phyloP scores from a whole-genome alignment of 1,139 yeast genomes.

The Candida neerlandica region DNA sequence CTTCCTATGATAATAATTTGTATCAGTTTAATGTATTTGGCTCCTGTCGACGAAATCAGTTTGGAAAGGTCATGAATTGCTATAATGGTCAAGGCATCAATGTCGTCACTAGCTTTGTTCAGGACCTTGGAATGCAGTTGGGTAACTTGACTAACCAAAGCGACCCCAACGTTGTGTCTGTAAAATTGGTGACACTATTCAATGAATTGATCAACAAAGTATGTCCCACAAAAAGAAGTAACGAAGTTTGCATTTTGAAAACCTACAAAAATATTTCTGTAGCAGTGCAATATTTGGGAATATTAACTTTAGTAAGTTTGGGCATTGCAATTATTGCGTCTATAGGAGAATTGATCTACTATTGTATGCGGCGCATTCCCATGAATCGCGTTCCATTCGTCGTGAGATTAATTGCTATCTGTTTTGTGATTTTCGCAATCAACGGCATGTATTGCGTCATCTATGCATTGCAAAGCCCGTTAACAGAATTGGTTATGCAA shows the following conservation, averaged over 20 bases:
- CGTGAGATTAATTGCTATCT: neutral
- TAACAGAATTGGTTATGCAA: slow-evolving; percentile 3
- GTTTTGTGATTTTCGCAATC: neutral
- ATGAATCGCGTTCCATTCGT: neutral
- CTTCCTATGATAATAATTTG: slow-evolving; percentile 43
- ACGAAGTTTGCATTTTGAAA: slow-evolving; percentile 12
- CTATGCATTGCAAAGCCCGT: neutral
- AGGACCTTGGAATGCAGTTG: slow-evolving; percentile 54
- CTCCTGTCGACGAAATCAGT: slow-evolving; percentile 40
- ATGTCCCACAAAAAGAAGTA: slow-evolving; percentile 9
- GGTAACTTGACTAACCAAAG: slow-evolving; percentile 41
- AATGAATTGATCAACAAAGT: slow-evolving; percentile 17
- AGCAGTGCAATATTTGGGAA: slow-evolving; percentile 6
- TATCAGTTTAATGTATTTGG: slow-evolving; percentile 52
- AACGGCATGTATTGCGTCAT: slow-evolving; percentile 6
- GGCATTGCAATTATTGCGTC: neutral
- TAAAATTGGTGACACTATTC: slow-evolving; percentile 35
- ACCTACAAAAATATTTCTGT: slow-evolving; percentile 8
- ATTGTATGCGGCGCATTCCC: neutral
- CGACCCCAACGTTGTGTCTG: slow-evolving; percentile 41
- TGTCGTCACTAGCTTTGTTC: slow-evolving; percentile 45
- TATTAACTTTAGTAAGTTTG: slow-evolving; percentile 1
- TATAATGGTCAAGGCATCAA: slow-evolving; percentile 46
- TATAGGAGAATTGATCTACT: slow-evolving; percentile 1
- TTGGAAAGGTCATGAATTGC: slow-evolving; percentile 32